Percentiles rank a stretch among this genome's conserved stretches.
These are phyloP conservation scores for Trichaptum fuscoviolaceum DNA, from an alignment of 768 basidiomycete genomes.

Conservation along the genomic window DNA sequence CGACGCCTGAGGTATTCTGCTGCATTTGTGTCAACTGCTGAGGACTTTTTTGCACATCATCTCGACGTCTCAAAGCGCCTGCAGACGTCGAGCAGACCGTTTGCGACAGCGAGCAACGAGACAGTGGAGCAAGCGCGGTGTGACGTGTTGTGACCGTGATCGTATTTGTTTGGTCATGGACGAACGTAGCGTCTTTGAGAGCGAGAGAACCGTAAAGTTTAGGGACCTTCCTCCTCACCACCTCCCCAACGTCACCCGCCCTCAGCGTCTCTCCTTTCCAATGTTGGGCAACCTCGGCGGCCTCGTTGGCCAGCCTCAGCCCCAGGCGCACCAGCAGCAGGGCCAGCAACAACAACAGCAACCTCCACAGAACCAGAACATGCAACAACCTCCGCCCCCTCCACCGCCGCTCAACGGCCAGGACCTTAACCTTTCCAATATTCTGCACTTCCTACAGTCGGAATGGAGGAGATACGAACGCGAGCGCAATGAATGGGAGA, in stretches of 20 bases:
- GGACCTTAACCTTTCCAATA: constrained; percentile 89
- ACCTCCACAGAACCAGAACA: constrained; percentile 41
- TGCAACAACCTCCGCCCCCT: constrained; percentile 40
- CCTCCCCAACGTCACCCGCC: background rate
- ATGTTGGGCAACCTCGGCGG: constrained; percentile 1
- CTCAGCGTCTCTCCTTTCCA: background rate
- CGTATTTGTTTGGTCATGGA: constrained; percentile 5
- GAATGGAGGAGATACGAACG: constrained; percentile 98
- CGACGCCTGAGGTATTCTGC: constrained; percentile 1
- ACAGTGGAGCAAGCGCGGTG: constrained; percentile 2
- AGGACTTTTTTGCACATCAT: background rate
- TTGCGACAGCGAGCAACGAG: background rate
- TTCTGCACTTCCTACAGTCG: constrained; percentile 95
- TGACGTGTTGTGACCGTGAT: constrained; percentile 4
- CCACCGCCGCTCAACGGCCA: constrained; percentile 83
- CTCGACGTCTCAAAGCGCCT: background rate
- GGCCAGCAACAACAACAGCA: constrained; percentile 48
- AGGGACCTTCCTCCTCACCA: constrained; percentile 2
- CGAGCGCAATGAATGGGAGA: constrained; percentile 99
- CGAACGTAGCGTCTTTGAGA: background rate
- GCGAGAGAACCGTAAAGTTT: background rate
- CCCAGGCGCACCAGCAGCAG: constrained; percentile 51
- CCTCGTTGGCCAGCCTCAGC: constrained; percentile 20
- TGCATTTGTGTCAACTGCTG: background rate
- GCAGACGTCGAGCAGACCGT: background rate